Base-by-base conservation (phyloP, 805 yeast species). In the Wickerhamomyces bisporus region DNA sequence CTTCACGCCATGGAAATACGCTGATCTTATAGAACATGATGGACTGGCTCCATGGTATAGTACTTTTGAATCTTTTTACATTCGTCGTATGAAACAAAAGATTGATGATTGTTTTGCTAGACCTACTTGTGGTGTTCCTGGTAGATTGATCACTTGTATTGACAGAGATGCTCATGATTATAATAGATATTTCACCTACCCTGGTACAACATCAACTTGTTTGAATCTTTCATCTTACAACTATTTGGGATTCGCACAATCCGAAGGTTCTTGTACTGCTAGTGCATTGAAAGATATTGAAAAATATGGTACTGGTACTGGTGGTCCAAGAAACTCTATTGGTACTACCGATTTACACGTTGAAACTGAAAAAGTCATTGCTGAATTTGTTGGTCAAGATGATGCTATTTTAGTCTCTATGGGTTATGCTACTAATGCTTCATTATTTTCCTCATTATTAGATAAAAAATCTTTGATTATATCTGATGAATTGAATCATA, bases 71-170 rank as follows among this genome's bases (percentile, higher is more conserved):
- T 79, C 86, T 46, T 94, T 93, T 60, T 93, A 89, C 61, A 82
- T 89, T 30, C 81, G 99, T 53, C 80, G 98, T 53, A 74, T 93
- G 70, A 89, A 93, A 60, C 76, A 74, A 50, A 83, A 96, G 62
- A 76, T 93, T 42, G 95, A 86, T 58, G 98, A 91, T 64, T 87
- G 96, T 62, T 93, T 93, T 61, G 86, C 94, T 2, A 79, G 96
- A 58, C 96, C 96, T 30, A 86, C 94, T n/a, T 83, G 85, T 42
- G 98, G 97, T 36, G 98, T 91, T 16, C 98, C 99, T 1, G 99
- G 99, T 20, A 78, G 99, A 60, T 81, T 70, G 54, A 79, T 91
- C 51, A 75, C 79, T 41, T 81, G 95, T 52, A 80, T 82, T 52
- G 89, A 87, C 52, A 77, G 98, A 51, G 64, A 68, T 24, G 72